Conservation (phyloP, 768 basidiomycete species). For the Clitopilus passeckerianus region DNA sequence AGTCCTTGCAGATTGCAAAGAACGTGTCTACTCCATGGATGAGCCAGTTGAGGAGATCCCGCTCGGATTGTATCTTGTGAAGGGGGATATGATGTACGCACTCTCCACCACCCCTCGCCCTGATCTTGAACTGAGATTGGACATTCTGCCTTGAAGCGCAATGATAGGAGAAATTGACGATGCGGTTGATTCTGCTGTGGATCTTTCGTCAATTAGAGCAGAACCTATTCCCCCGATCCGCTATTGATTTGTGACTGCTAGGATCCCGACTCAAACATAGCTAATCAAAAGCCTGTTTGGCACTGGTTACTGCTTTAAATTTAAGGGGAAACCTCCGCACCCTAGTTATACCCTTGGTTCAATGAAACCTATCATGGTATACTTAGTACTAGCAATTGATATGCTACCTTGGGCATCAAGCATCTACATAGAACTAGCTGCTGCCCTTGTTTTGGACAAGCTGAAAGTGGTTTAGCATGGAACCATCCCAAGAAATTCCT, state of each 20-base stretch:
- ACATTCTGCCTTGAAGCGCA: slow-evolving; percentile 31
- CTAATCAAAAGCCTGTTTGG: too few relatives aligned
- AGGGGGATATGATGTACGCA: slow-evolving; percentile 96
- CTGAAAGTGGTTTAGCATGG: too few relatives aligned
- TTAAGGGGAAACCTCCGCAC: too few relatives aligned
- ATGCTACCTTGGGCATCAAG: too few relatives aligned
- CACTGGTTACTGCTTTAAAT: too few relatives aligned
- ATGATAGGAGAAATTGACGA: slow-evolving; percentile 87
- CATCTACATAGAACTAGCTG: too few relatives aligned
- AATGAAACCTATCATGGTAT: too few relatives aligned
- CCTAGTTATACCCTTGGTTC: too few relatives aligned
- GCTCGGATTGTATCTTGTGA: slow-evolving; percentile 93
- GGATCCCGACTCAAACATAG: too few relatives aligned
- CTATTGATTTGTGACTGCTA: slow-evolving; percentile 34
- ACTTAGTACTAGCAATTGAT: too few relatives aligned
- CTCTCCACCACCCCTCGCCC: background rate
- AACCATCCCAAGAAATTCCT: too few relatives aligned
- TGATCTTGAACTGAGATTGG: slow-evolving; percentile 7
- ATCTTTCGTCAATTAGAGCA: slow-evolving; percentile 75
- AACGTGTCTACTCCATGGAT: slow-evolving; percentile 88
- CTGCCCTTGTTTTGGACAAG: too few relatives aligned
- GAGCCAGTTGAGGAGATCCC: slow-evolving; percentile 94
- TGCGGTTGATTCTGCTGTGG: slow-evolving; percentile 67
- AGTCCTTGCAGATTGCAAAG: slow-evolving; percentile 90
- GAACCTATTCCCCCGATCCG: slow-evolving; percentile 84